Conservation (phyloP, 1,139 yeast genomes). For the Kodamaea alishanica region DNA sequence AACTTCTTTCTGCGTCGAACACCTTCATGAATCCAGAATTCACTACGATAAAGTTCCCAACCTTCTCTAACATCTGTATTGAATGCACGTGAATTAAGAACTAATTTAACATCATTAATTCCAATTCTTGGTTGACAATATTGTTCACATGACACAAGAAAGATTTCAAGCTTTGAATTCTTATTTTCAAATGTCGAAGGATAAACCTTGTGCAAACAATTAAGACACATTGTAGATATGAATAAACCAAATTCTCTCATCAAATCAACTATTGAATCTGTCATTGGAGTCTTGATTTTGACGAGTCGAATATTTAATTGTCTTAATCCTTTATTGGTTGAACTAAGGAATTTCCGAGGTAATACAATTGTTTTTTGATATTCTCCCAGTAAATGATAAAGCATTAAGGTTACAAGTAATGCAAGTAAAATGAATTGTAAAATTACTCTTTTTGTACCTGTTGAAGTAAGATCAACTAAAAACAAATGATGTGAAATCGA, state of each 20-base stretch:
- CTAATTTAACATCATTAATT: conserved; percentile 59
- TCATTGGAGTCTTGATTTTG: conserved; percentile 57
- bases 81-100: conserved; percentile 77
- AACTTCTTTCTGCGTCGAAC: conserved; percentile 56
- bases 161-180: conserved; percentile 38
- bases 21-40: conserved; percentile 88
- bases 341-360: conserved; percentile 72
- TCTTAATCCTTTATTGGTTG: conserved; percentile 83
- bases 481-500: conserved; percentile 42
- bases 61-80: conserved; percentile 83
- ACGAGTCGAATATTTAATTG: conserved; percentile 78
- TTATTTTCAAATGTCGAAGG: conserved; percentile 33
- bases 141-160: conserved; percentile 42
- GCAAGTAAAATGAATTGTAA: conserved; percentile 65
- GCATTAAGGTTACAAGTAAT: conserved; percentile 61
- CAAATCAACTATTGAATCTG: conserved; percentile 50
- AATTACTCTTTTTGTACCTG: conserved; percentile 40
- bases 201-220: conserved; percentile 32
- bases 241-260: conserved; percentile 38
- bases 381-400: conserved; percentile 87
- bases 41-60: conserved; percentile 92
- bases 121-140: conserved; percentile 47
- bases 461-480: conserved; percentile 22
- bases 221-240: conserved; percentile 25
- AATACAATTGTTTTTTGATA: conserved; percentile 79